phyloP scores from a whole-genome alignment of 805 yeast species.

The Candida taoyuanica region DNA sequence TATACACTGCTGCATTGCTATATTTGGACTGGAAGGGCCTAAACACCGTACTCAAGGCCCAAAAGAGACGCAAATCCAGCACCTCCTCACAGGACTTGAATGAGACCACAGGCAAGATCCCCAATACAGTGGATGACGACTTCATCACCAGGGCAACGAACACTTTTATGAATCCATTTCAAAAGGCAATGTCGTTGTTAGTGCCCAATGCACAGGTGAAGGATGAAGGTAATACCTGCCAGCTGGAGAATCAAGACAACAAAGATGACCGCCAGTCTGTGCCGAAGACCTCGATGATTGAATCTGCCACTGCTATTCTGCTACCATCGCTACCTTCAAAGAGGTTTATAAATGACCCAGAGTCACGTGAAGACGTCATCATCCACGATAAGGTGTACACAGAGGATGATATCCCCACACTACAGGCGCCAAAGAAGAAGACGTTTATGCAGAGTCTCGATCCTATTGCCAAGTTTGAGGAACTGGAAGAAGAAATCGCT shows the following conservation, averaged over 20 bases:
- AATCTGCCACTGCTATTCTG: conserved; percentile 62
- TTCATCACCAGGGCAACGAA: conserved; percentile 22
- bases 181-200: conserved; percentile 41
- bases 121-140: conserved; percentile 15
- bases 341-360: conserved; percentile 60
- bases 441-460: conserved; percentile 29
- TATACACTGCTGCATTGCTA: conserved; percentile 65
- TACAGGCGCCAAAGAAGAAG: conserved; percentile 11
- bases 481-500: conserved; percentile 63
- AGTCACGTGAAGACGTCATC: conserved; percentile 50
- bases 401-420: conserved; percentile 42
- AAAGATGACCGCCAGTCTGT: conserved; percentile 27
- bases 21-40: conserved; percentile 49
- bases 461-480: conserved; percentile 38
- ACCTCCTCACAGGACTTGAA: neutral
- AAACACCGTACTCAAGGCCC: conserved; percentile 13
- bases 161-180: conserved; percentile 36
- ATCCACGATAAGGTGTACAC: conserved; percentile 66
- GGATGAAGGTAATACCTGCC: conserved; percentile 3
- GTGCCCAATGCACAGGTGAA: conserved; percentile 30
- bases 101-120: conserved; percentile 15
- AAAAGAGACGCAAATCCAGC: conserved; percentile 1
- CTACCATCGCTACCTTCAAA: conserved; percentile 67
- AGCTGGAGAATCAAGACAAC: conserved; percentile 5
- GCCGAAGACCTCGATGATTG: conserved; percentile 65